phyloP scores from a whole-genome alignment of 2,329 filamentous ascomycete genomes.

The Stagonosporopsis rhizophila region DNA sequence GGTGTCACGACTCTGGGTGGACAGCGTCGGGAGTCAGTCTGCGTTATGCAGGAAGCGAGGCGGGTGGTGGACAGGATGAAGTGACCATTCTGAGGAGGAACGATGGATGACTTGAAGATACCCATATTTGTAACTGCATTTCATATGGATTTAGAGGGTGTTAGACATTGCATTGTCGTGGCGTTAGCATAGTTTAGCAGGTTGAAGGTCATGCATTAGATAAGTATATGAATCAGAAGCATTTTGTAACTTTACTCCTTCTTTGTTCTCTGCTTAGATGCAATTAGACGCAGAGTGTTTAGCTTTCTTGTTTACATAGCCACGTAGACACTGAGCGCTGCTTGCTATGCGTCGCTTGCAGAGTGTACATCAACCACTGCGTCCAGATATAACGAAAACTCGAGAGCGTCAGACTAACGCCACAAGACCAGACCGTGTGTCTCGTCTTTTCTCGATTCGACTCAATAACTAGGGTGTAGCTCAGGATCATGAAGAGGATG shows the following conservation, averaged over 20 bases:
- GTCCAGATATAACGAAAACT: background rate
- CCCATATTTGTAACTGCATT: constrained; percentile 2
- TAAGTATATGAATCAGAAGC: background rate
- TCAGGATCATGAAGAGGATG: too few species aligned
- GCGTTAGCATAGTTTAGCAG: background rate
- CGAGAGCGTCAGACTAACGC: background rate
- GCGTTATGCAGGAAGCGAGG: constrained; percentile 8
- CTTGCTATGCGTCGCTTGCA: background rate
- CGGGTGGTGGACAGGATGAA: constrained; percentile 9
- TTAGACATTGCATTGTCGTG: background rate
- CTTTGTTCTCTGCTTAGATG: background rate
- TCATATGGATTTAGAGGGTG: background rate
- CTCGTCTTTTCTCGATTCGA: background rate
- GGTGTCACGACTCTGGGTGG: background rate
- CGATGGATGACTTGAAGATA: constrained; percentile 5
- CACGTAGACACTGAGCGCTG: background rate
- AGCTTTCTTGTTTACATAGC: too few species aligned
- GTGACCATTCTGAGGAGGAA: background rate
- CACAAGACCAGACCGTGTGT: background rate
- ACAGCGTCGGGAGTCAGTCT: constrained; percentile 2
- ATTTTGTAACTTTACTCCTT: background rate
- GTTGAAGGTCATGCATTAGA: background rate
- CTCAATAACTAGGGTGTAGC: background rate
- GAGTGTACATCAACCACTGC: background rate
- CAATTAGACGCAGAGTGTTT: background rate